Base-by-base conservation (phyloP, 345 rosid species). In the Eucalyptus microcorys region DNA sequence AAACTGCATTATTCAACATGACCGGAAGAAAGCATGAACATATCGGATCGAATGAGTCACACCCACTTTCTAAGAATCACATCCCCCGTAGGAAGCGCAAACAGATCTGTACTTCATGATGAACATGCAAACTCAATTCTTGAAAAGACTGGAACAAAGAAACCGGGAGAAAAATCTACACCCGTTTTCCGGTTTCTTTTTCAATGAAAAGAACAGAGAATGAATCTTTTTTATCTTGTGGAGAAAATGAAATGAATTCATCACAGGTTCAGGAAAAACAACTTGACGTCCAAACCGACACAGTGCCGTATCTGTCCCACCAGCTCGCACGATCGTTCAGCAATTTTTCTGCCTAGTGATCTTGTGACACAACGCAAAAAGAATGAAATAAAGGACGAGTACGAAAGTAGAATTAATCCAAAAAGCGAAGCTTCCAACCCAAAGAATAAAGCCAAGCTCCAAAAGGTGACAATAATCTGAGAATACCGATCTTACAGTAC, bases 281-380 rank as follows among this genome's bases (percentile, higher is more conserved):
- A 52, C 26, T 52, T 52, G 57, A 52, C 57, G 5, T 52, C 57
- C 26, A 21, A 52, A 21, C 57, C 57, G 57, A 52, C 8, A 14
- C 34, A 6, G 32, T 27, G 68, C 32, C 27, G 68, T 12, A 6
- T 0, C 68, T 30, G n/a, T 12, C 68, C 13, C 68, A 30, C 68
- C 34, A 61, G 68, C 32, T 6, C 6, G 68, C 32, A 59, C 68
- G 68, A 26, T 59, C 68, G 68, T 59, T 6, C 34, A 6, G n/a
- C 14, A 61, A 30, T 30, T 64, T 64, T 1, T 59, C 76, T n/a
- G 37, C 10, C 76, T n/a, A 7, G 16, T 64, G 40, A 64, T n/a
- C 19, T 15, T 4, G 40, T 0, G 21, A 14, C 37, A 64, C 37
- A n/a, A 15, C 19, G 6, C 76, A n/a, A 64, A n/a, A n/a, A 64